Evolutionary conservation across 2,329 filamentous ascomycete genomes (phyloP), one percentile per base, ranked within the genome.

Genomic region (Fusarium graminum): DNA sequence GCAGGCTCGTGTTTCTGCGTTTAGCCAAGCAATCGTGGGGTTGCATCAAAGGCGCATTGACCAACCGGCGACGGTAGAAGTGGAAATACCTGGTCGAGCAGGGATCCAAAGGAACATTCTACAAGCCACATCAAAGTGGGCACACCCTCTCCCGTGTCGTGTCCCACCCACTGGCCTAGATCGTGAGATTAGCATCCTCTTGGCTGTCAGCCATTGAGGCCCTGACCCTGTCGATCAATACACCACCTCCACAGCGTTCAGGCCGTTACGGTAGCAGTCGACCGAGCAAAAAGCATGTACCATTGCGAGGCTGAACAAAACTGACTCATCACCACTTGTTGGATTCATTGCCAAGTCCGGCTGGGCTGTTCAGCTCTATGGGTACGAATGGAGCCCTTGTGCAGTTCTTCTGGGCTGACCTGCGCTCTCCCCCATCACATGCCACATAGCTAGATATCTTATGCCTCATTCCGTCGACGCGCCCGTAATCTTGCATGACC

Each of bases 401-500:
- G 58, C 59, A 59, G 36, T 29, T 54, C 17, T 26, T 49, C 43
- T 42, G 47, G 49, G 38, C 50, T 63, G 56, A 63, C 59, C 19
- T 45, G 13, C 40, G 34, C 28, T 40, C 5, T 54, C 22, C 16
- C 42, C 34, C 44, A 54, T 63, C 52, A 63, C 52, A 34, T 49
- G 39, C 57, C 38, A 34, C 17, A 22, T 30, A 47, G 4, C 14
- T 44, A 40, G 44, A 60, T 44, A 55, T 26, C 34, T 4, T 52
- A n/a, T 29, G 13, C 17, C 42, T 56, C 17, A 25, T 29, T 45
- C 39, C 43, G 30, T 61, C 32, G 41, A 68, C 52, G 51, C 65
- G 65, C 65, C 44, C 65, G 53, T 63, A 28, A 16, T 57, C 47
- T 26, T 68, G 65, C 63, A 67, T 69, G 52, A 68, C 68, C 44